phyloP scores from a whole-genome alignment of 2,329 filamentous ascomycete species.

The Pseudogymnoascus sp. region DNA sequence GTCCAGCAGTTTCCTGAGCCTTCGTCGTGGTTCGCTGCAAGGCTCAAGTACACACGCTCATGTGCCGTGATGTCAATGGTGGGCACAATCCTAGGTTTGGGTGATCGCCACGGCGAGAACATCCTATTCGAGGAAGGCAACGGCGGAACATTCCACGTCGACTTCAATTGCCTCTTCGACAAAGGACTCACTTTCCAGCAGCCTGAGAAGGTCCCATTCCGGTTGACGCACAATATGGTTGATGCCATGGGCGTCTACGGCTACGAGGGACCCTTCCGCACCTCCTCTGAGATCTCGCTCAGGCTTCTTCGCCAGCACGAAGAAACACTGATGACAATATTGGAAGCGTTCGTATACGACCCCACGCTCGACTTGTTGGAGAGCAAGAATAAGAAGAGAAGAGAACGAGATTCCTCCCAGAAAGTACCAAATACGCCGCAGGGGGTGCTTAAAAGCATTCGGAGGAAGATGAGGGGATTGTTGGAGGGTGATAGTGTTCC shows the following conservation, averaged over 20 bases:
- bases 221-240: slow-evolving; percentile 96
- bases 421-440: slow-evolving; percentile 57
- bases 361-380: slow-evolving; percentile 85
- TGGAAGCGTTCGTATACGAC: slow-evolving; percentile 96
- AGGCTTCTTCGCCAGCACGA: slow-evolving; percentile 79
- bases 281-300: slow-evolving; percentile 82
- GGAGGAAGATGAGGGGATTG: slow-evolving; percentile 76
- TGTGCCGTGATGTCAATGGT: slow-evolving; percentile 99
- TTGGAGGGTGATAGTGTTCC: slow-evolving; percentile 84
- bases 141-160: slow-evolving; percentile 91
- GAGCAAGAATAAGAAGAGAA: slow-evolving; percentile 48
- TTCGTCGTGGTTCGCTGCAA: slow-evolving; percentile 81
- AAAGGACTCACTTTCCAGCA: slow-evolving; percentile 94
- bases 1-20: slow-evolving; percentile 90
- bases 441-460: slow-evolving; percentile 83
- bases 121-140: slow-evolving; percentile 90
- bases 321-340: slow-evolving; percentile 92
- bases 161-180: slow-evolving; percentile 99
- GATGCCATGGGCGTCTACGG: slow-evolving; percentile 94
- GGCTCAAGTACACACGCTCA: slow-evolving; percentile 83
- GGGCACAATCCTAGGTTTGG: slow-evolving; percentile 84
- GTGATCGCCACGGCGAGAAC: slow-evolving; percentile 95
- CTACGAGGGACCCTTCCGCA: slow-evolving; percentile 86
- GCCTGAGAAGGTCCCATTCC: slow-evolving; percentile 90
- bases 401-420: slow-evolving; percentile 25